Evolutionary conservation across 306 rosid species (phyloP).

Genomic region (Dryas octopetala): DNA sequence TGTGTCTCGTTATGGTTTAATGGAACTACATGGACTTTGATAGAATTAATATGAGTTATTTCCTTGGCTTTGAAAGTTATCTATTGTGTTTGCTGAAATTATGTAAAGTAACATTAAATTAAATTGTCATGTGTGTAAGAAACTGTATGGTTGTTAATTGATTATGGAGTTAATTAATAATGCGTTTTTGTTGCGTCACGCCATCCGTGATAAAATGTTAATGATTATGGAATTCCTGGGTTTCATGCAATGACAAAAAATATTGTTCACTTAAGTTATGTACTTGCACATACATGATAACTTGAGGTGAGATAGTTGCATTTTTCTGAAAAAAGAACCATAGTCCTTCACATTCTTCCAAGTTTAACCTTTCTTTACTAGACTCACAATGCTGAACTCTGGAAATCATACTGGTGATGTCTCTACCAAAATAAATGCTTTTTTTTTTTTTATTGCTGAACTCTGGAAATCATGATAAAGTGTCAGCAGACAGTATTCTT

Average conservation of each 20-base stretch:
- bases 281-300: not conserved
- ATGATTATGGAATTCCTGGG: no score
- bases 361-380: not conserved
- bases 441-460: not conserved
- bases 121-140: no score
- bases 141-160: no score
- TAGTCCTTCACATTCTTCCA: not conserved
- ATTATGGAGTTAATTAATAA: no score
- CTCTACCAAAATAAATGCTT: not conserved
- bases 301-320: not conserved
- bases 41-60: not conserved
- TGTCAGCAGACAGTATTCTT: not conserved
- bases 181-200: no score
- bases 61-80: no score
- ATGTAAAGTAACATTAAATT: not conserved
- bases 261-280: no score
- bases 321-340: not conserved
- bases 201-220: no score
- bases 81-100: not conserved
- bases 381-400: not conserved
- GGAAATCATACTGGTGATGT: not conserved
- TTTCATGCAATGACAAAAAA: no score
- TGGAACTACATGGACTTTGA: not conserved
- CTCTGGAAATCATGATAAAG: not conserved
- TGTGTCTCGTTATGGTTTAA: slow-evolving; percentile 12